Evolutionary conservation across 2,329 filamentous ascomycete genomes (phyloP), one percentile per base, ranked within the genome.

Genomic region (Talaromyces sp.): DNA sequence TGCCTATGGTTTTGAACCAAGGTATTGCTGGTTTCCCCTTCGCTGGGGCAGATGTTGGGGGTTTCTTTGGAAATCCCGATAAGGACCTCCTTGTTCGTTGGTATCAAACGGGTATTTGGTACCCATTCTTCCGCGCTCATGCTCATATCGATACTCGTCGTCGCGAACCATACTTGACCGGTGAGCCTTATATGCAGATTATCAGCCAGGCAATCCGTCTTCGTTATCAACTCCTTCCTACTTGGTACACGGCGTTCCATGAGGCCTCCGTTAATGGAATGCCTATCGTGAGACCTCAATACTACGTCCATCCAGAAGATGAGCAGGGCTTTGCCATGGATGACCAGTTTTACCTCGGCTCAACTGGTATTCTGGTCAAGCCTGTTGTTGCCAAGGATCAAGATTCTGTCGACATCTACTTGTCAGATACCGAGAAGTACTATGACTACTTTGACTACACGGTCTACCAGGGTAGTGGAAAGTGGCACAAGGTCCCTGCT

Each of bases 181-280:
- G 91, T 11, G 91, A 95, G 67, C 93, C 93, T 0, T 93, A 97
- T 79, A 91, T 88, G 3, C 85, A 86, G 61, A 96, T 97, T 76
- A 91, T 97, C 73, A 92, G 92, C 0, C 88, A 94, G 67, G 93
- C 95, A 1, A 83, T 99, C 49, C 90, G 93, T 38, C 85, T 99
- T 49, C 88, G 95, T 60, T 99, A 99, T 79, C 88, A 90, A 68
- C 85, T 99, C 40, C 85, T 99, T 47, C 95, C 95, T 31, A 88
- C 91, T 1, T 98, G 93, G 93, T 99, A 99, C 78, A 98, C 94
- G 1, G 93, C 94, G 8, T 99, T 99, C 84, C 92, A 94, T 74
- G 88, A 96, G 73, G 92, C 95, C 13, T 90, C 91, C 71, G 84
- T 88, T 17, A 88, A 91, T 58, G 94, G 93, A 47, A 91, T 89